Conservation (phyloP, 2,329 filamentous ascomycete genomes). For the Ceratocystis ficicola region DNA sequence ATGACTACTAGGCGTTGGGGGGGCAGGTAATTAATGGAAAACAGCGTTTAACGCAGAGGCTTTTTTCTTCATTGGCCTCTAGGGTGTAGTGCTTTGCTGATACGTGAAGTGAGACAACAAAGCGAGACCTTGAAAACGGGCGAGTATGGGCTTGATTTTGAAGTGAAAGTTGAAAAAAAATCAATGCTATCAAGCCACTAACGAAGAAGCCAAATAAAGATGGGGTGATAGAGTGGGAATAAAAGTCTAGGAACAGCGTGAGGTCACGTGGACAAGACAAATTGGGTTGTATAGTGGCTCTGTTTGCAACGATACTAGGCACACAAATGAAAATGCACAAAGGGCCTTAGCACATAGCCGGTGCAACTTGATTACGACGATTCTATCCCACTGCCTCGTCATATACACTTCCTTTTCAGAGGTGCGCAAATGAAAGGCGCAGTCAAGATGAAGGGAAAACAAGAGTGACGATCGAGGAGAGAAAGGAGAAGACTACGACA, state of each 20-base stretch:
- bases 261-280: neutral
- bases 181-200: neutral
- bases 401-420: neutral
- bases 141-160: neutral
- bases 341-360: neutral
- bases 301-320: neutral
- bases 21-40: too few species aligned
- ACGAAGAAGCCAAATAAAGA: neutral
- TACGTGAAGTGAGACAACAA: neutral
- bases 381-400: neutral
- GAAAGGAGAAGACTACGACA: neutral
- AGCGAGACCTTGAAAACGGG: neutral
- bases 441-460: neutral
- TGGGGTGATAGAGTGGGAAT: too few species aligned
- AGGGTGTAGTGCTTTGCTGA: neutral
- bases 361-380: neutral
- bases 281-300: neutral
- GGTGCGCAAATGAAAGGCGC: neutral
- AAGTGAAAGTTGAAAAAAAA: neutral
- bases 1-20: too few species aligned
- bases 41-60: too few species aligned
- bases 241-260: neutral
- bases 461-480: neutral
- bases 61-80: too few species aligned
- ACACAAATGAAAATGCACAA: neutral